Conservation (phyloP, 2,329 filamentous ascomycete genomes). For the Colletotrichum sp. region DNA sequence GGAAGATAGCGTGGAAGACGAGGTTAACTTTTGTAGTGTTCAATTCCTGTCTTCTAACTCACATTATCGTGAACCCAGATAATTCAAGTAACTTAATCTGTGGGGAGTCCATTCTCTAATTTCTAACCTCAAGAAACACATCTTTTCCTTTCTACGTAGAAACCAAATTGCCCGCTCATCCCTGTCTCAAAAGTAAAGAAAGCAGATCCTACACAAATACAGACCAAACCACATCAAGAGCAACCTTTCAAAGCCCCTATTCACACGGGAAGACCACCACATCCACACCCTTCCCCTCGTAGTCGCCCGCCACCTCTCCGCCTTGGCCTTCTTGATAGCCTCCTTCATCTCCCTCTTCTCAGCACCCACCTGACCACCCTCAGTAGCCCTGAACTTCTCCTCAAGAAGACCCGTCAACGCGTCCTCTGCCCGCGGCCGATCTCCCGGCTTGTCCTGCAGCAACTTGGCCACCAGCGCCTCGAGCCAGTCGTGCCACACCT, state of each 20-base stretch:
- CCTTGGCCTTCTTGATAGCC: neutral
- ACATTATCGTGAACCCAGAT: neutral
- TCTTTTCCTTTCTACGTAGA: neutral
- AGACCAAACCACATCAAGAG: neutral
- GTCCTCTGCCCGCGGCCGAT: neutral
- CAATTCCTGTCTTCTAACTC: neutral
- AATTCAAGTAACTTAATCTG: rapidly evolving
- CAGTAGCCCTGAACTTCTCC: neutral
- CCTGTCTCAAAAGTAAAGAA: neutral
- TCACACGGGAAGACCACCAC: neutral
- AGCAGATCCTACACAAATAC: neutral
- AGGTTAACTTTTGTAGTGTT: rapidly evolving
- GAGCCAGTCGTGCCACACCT: neutral
- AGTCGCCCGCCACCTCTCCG: neutral
- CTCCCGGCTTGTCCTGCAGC: neutral
- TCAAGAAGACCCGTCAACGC: neutral
- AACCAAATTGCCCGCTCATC: too few relatives aligned
- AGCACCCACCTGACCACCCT: neutral
- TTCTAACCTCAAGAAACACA: rapidly evolving
- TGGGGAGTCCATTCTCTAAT: neutral
- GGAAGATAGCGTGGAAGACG: neutral
- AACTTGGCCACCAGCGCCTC: neutral
- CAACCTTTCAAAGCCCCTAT: neutral
- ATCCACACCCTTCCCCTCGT: neutral
- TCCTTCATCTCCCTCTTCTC: neutral